Evolutionary conservation across 139 green algal genomes (phyloP), one percentile per base, ranked within the genome.

Genomic region (Edaphochlamys debaryana): DNA sequence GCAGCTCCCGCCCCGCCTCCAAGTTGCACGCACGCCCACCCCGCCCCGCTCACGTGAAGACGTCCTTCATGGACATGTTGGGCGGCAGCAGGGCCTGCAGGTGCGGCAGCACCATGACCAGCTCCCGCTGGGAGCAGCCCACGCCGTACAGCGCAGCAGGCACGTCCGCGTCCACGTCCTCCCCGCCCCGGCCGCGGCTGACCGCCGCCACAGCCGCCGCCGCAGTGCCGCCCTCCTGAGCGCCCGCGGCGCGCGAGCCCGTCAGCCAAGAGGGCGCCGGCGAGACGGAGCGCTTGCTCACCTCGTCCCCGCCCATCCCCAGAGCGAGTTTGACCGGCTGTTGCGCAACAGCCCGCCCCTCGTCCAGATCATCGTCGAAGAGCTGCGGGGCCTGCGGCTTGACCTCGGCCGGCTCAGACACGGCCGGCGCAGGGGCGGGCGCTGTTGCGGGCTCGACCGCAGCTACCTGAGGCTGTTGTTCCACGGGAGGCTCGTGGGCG

Each of bases 41-140:
- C 6, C 6, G 29, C 36, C 58, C 58, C 6, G 58, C 6, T 4
- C 42, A 82, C 76, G 42, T 82, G 63, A 82, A 66, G 9, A 84
- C 32, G 34, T 76, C 78, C 52, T 37, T 27, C 78, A 84, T 84
- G 27, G 78, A 45, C 78, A 84, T 84, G 38, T 76, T 52, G 9
- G 36, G 36, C 20, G 78, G 78, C 48, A 84, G 48, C 48, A 84
- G 66, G 27, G 68, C 37, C 19, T 48, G 64, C 58, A 84, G 48
- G 48, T 62, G 76, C 2, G 78, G 78, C 64, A 84, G 78, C 36
- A 38, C 37, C 25, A 6, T 32, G 27, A 41, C 50, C n/a, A 84
- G 67, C 36, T 84, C 58, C 13, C 7, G 27, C 34, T 67, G 34
- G 36, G 41, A 77, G 78, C 64, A 76, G 29, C 78, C 78, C 66